Conservation (phyloP, 306 rosid species). For the Cucumis melo region DNA sequence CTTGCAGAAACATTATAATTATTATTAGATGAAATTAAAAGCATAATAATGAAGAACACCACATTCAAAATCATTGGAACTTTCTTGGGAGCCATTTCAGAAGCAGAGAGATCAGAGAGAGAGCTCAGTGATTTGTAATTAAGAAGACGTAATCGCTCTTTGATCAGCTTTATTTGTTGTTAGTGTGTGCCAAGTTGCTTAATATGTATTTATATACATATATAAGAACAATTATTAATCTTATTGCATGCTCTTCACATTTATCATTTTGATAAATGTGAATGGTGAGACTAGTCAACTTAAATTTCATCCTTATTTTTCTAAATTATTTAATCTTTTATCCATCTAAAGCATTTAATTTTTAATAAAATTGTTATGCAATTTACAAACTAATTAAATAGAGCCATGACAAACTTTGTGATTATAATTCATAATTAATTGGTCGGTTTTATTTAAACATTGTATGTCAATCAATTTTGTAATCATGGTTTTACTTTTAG, state of each 20-base stretch:
- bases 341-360: neutral
- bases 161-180: neutral
- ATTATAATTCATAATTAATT: neutral
- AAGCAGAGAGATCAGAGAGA: neutral
- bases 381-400: neutral
- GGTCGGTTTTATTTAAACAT: neutral
- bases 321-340: neutral
- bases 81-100: neutral
- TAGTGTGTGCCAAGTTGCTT: neutral
- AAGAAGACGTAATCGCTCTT: neutral
- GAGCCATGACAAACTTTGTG: neutral
- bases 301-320: no score
- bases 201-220: neutral
- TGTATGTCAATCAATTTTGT: no score
- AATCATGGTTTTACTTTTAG: no score
- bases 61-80: neutral
- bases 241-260: no score
- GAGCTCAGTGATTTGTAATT: neutral
- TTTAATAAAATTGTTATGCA: neutral
- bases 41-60: neutral
- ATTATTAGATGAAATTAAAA: neutral
- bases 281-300: neutral
- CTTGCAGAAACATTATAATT: neutral
- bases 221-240: no score
- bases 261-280: no score